Base-by-base conservation (phyloP, 257 asterid species). In the Craterostigma plantagineum region DNA sequence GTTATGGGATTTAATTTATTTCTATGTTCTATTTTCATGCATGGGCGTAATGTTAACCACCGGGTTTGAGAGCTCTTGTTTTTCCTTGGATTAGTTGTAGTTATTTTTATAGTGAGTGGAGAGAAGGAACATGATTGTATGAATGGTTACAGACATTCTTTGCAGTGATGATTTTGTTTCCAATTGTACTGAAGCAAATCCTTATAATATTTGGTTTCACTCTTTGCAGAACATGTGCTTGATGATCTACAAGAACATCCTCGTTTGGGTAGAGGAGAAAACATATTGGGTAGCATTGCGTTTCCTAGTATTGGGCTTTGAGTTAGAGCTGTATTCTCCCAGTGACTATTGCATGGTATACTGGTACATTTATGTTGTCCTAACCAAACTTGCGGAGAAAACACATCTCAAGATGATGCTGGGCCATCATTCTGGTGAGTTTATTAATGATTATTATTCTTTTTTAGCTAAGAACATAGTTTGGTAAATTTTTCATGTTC, bases 271-370 rank as follows among this genome's bases (percentile, higher is more conserved):
- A 27, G 98, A 83, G 64, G 94, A 79, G 77, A 91, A 79, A 64
- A 90, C 98, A 52, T 90, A 83, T 60, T 83, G 95, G 95, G 77
- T 79, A 38, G 98, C 94, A 47, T 65, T 72, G 57, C 95, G 95
- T 50, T 83, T 83, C 64, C 91, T 90, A 43, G 38, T 71, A 42
- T 63, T 90, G 69, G 98, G 98, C 47, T 90, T 90, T 65, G 93
- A 90, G 57, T 61, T 90, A 50, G 93, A 87, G 59, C 66, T 90
- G 46, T 90, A 79, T 70, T 72, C 95, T 18, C 62, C 98, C 12
- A 65, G 72, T 67, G 98, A 90, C 66, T 83, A 76, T 65, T 90
- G 98, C 79, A 90, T 90, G 98, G 95, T 84, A 27, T 90, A 90
- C 67, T 90, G 98, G 98, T 90, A 83, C 66, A 76, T 72, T 52